Conservation (phyloP, 306 rosid species). For the Cucurbita ficifolia region DNA sequence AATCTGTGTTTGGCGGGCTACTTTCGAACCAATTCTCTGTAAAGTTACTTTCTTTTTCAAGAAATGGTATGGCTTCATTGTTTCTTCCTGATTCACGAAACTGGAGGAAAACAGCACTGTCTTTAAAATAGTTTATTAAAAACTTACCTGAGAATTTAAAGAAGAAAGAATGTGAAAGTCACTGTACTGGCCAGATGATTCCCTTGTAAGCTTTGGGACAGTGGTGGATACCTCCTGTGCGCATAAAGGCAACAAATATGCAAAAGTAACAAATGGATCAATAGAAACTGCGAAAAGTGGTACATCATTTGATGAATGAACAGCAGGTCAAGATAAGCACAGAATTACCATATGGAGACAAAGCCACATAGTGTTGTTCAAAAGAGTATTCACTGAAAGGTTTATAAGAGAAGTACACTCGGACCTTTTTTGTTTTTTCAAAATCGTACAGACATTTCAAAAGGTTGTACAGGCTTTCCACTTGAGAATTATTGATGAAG, state of each 20-base stretch:
- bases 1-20: neutral
- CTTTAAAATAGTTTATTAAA: neutral
- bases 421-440: neutral
- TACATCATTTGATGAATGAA: neutral
- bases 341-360: neutral
- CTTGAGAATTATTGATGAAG: neutral
- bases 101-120: neutral
- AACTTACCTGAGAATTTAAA: conserved; percentile 84
- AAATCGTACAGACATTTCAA: neutral
- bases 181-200: conserved; percentile 71
- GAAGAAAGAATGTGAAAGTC: conserved; percentile 94
- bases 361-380: neutral
- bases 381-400: neutral
- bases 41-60: neutral
- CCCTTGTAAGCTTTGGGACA: conserved; percentile 66
- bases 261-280: neutral
- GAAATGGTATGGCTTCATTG: neutral
- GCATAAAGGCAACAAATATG: conserved; percentile 11
- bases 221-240: conserved; percentile 77
- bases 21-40: neutral
- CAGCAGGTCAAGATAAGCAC: neutral
- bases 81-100: neutral
- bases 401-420: neutral
- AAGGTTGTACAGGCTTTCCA: neutral
- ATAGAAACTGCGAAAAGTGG: neutral